A percentile compares a stretch with the other conserved stretches of the same genome.
Evolutionary conservation across 768 basidiomycete species (phyloP).

Genomic region (Boletus subcaerulescens): DNA sequence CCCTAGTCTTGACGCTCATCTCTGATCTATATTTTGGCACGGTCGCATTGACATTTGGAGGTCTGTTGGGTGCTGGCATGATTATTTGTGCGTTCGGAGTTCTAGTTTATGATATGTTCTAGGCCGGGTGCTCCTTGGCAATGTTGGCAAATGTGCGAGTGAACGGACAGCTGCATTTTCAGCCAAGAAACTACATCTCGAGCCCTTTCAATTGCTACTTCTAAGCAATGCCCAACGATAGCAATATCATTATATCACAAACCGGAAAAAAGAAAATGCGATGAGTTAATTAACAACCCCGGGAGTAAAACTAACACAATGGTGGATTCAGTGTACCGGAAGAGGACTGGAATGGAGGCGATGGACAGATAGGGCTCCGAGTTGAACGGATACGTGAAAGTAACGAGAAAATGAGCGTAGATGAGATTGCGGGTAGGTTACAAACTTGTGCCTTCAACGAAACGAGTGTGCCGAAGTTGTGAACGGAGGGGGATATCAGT

Average conservation of each 20-base stretch:
- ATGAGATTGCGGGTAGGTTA: conserved; percentile 32
- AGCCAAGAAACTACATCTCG: neutral
- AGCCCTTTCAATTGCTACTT: neutral
- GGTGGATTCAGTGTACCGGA: conserved; percentile 17
- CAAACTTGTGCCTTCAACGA: conserved; percentile 31
- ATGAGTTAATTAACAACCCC: conserved; percentile 33
- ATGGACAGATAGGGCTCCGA: conserved; percentile 10
- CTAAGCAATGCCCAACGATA: conserved; percentile 16
- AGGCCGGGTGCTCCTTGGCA: conserved; percentile 6
- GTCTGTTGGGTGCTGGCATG: conserved; percentile 69
- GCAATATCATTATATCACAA: conserved; percentile 43
- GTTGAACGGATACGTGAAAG: conserved; percentile 16
- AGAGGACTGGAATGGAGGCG: conserved; percentile 10
- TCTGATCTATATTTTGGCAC: conserved; percentile 75
- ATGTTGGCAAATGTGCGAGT: neutral
- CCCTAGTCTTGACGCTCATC: conserved; percentile 83
- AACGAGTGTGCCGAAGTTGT: conserved; percentile 24
- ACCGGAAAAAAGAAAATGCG: conserved; percentile 34
- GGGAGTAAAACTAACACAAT: conserved; percentile 18
- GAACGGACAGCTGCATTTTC: neutral
- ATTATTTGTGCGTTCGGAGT: conserved; percentile 85
- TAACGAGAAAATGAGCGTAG: conserved; percentile 29
- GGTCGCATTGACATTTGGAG: conserved; percentile 64
- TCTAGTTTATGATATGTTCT: conserved; percentile 68
- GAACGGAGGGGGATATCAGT: conserved; percentile 28